Evolutionary conservation across 768 basidiomycete species (phyloP), one percentile per base, ranked within the genome.

Genomic region (Lentinula detonsa): DNA sequence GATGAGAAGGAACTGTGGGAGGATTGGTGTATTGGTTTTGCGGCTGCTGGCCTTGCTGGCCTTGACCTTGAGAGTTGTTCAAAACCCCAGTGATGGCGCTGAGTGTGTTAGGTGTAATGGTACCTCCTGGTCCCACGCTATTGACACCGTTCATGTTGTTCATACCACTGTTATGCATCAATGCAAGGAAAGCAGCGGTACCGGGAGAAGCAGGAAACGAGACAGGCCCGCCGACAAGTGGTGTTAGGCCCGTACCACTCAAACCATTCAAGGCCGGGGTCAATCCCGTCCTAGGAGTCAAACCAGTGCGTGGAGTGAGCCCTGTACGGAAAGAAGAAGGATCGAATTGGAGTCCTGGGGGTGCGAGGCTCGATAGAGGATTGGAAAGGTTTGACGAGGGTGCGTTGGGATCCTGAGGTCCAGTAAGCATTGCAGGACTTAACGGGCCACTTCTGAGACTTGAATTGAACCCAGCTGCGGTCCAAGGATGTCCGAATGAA

Each of bases 391-490:
- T n/a, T n/a, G 54, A 49, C 73, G 73, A 3, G 73, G 63, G 51
- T 74, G 72, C 50, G 72, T 63, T 23, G 68, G 67, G 70, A 67
- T 80, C 79, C 71, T 85, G 87, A 3, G 94, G 95, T 8, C 91
- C 96, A 31, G 92, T 86, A 62, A 97, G 87, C 93, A 98, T 96
- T 59, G 96, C 95, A 34, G 96, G 96, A 5, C 92, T 94, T 59
- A 98, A 87, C 1, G 96, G 96, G 4, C 95, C 96, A 0, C 95
- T 84, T 50, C 96, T 87, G 37, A 98, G 85, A 2, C 93, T 95
- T 72, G 90, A 90, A 46, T 79, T 46, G 53, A 88, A 75, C 1
- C 46, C 46, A 13, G 46, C 21, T 46, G 85, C 70, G 13, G 81
- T 73, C 91, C 93, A 94, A 68, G 64, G 81, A 28, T 56, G 55